These are phyloP conservation scores for Claviceps digitariae DNA, from an alignment of 2,329 filamentous ascomycete species.

Conservation along the genomic window DNA sequence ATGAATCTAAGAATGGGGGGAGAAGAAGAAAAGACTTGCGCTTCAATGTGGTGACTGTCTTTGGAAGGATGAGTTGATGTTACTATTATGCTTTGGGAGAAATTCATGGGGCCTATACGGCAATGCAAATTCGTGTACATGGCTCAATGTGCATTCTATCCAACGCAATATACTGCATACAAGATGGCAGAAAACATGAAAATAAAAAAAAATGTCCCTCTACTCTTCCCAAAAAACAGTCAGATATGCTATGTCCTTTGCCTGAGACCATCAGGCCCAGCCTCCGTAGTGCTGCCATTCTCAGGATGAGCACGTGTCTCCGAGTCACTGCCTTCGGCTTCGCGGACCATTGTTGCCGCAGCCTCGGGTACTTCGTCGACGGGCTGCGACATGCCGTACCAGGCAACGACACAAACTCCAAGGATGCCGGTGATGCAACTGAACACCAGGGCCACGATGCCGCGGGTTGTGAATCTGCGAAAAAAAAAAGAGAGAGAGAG, in stretches of 20 bases:
- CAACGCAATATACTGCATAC: too few relatives aligned
- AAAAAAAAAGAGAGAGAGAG: too few relatives aligned
- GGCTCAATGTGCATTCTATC: too few relatives aligned
- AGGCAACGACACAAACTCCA: slow-evolving; percentile 52
- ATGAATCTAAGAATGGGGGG: too few relatives aligned
- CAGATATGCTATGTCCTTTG: neutral
- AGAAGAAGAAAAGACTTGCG: too few relatives aligned
- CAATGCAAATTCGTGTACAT: too few relatives aligned
- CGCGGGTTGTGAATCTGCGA: slow-evolving; percentile 48
- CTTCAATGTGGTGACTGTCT: too few relatives aligned
- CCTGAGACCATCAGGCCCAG: neutral
- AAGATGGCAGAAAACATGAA: too few relatives aligned
- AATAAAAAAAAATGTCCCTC: neutral
- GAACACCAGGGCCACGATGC: slow-evolving; percentile 63
- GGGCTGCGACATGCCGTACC: slow-evolving; percentile 39
- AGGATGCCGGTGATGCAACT: slow-evolving; percentile 55
- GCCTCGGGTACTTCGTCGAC: slow-evolving; percentile 6
- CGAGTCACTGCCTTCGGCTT: neutral
- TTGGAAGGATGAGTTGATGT: too few relatives aligned
- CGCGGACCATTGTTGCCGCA: slow-evolving; percentile 4
- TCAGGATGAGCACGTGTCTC: neutral
- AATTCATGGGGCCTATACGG: too few relatives aligned
- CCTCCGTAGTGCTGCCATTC: neutral
- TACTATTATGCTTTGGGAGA: too few relatives aligned
- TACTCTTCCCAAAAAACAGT: too few relatives aligned